Evolutionary conservation across 148 eudicot species (phyloP), one percentile per base, ranked within the genome.

Genomic region (Camellia lanceoleosa): DNA sequence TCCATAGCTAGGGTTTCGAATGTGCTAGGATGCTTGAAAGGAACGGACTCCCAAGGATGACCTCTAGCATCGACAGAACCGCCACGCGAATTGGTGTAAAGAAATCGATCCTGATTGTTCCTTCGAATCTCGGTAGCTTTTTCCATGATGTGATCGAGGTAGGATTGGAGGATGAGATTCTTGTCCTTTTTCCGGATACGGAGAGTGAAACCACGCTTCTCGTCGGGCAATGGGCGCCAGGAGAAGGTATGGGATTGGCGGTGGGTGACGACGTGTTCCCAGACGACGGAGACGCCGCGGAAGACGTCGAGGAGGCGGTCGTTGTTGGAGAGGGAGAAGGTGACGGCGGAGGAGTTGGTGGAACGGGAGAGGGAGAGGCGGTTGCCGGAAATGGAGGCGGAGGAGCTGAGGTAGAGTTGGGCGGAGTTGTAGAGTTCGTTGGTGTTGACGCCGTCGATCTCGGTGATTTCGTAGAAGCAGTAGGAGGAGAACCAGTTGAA

Each of bases 341-440:
- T 93, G 58, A 93, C 82, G 70, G 93, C 83, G 43, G 88, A 78
- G 68, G 99, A 92, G 83, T 95, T 95, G 56, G 88, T 77, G n/a
- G 85, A 89, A 19, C 99, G 92, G 11, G 93, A 89, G 69, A 95
- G 86, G 80, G 86, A 84, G 67, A 95, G 86, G 68, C 99, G 89
- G 38, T 85, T 84, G 46, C 84, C 83, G 38, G 90, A 47, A 63
- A 76, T 74, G 66, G 92, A 82, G 43, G 94, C 85, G n/a, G 92
- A 78, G 82, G 85, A 74, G 84, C 87, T 83, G 0, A 95, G 86
- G 84, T 95, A 93, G 84, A 95, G 97, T 75, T 95, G 99, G 49
- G 89, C 99, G 59, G 99, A 90, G 89, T 90, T 90, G 88, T 95
- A 95, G 62, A 95, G 97, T 75, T 95, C 99, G 87, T 95, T 95